These are phyloP conservation scores for Malania oleifera DNA, from an alignment of 164 flowering plant species.

Conservation along the genomic window DNA sequence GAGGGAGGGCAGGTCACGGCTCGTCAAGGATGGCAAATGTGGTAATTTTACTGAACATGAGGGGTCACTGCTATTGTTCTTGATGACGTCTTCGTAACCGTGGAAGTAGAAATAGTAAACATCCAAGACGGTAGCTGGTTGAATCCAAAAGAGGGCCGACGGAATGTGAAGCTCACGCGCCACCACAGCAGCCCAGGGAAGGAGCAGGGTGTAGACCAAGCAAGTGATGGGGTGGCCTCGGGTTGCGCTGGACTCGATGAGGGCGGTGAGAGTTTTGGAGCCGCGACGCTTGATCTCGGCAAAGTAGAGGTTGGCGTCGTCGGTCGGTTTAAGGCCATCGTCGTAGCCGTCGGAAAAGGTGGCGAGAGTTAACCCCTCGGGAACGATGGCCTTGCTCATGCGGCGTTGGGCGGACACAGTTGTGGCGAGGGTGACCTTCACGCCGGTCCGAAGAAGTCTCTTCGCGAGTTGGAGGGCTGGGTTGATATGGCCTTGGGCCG, in stretches of 20 bases:
- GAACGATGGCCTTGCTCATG: slow-evolving; percentile 12
- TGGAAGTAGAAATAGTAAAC: slow-evolving; percentile 35
- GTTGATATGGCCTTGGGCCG: slow-evolving; percentile 49
- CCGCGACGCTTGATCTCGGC: slow-evolving; percentile 24
- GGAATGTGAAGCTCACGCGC: slow-evolving; percentile 29
- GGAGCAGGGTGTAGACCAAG: slow-evolving; percentile 32
- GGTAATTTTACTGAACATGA: slow-evolving; percentile 22
- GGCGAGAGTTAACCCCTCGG: slow-evolving; percentile 26
- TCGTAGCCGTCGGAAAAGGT: slow-evolving; percentile 51
- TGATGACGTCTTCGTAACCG: slow-evolving; percentile 18
- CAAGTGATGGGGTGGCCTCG: slow-evolving; percentile 29
- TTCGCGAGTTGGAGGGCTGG: slow-evolving; percentile 49
- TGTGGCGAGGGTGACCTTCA: slow-evolving; percentile 40
- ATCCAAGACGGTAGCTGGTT: slow-evolving; percentile 32
- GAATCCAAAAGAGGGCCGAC: slow-evolving; percentile 36
- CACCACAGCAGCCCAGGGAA: slow-evolving; percentile 45
- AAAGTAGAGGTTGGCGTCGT: slow-evolving; percentile 10
- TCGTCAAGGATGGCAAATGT: slow-evolving; percentile 20
- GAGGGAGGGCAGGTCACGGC: slow-evolving; percentile 35
- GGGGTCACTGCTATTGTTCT: slow-evolving; percentile 5
- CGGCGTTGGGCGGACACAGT: slow-evolving; percentile 23
- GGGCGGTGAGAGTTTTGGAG: slow-evolving; percentile 19
- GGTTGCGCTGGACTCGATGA: slow-evolving; percentile 9
- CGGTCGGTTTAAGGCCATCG: slow-evolving; percentile 22
- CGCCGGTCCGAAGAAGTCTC: slow-evolving; percentile 30